phyloP scores from a whole-genome alignment of 202 grass and related monocot genomes.

The Cymbopogon flexuosus region DNA sequence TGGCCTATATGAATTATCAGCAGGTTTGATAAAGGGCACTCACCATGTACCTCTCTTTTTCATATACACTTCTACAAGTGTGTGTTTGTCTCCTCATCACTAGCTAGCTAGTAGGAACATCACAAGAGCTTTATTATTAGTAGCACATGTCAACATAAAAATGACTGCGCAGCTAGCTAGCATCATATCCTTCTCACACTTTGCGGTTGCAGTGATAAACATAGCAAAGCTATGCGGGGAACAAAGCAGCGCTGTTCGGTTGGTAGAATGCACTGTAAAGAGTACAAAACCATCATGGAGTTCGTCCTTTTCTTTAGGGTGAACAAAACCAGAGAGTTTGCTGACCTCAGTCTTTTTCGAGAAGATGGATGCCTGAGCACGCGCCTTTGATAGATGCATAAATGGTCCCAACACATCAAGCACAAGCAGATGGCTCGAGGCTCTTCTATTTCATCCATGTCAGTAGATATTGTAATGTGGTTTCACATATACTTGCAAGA shows the following conservation, averaged over 20 bases:
- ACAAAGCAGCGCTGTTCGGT: neutral
- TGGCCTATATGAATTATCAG: neutral
- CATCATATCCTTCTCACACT: neutral
- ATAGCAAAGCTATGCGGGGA: neutral
- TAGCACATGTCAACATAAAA: neutral
- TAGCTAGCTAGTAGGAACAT: neutral
- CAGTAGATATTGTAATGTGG: too few relatives aligned
- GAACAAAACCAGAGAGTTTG: neutral
- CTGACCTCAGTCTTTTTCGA: neutral
- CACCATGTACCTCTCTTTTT: neutral
- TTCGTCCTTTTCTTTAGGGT: neutral
- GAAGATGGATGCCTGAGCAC: neutral
- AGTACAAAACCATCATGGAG: neutral
- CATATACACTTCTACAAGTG: neutral
- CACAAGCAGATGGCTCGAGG: too few relatives aligned
- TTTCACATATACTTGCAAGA: too few relatives aligned
- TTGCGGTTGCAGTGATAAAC: neutral
- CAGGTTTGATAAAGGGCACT: neutral
- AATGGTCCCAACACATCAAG: too few relatives aligned
- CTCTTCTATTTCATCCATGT: too few relatives aligned
- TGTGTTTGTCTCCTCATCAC: neutral
- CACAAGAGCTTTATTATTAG: neutral
- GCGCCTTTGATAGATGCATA: neutral
- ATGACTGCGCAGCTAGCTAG: neutral
- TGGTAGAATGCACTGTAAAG: neutral